A percentile compares a stretch with the other conserved stretches of the same genome.
These are phyloP conservation scores for Ogataea ganodermae DNA, from an alignment of 805 yeast species.

Conservation along the genomic window DNA sequence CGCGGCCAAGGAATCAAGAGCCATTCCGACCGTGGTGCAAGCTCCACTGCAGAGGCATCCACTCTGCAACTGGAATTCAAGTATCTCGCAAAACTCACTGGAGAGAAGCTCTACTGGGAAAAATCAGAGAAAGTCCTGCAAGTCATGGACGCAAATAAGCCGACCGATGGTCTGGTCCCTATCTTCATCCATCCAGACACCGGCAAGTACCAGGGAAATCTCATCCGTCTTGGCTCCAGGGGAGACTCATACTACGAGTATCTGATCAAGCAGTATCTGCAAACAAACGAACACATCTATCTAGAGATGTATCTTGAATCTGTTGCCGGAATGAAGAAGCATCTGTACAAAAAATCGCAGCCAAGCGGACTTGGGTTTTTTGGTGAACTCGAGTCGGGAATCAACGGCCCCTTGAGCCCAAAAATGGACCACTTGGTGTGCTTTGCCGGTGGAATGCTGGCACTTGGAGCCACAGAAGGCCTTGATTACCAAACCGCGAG, in stretches of 20 bases:
- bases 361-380: conserved; percentile 68
- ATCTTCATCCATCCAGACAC: conserved; percentile 74
- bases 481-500: conserved; percentile 55
- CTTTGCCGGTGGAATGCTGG: conserved; percentile 85
- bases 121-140: conserved; percentile 73
- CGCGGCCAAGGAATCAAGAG: conserved; percentile 60
- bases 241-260: conserved; percentile 95
- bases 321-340: conserved; percentile 72
- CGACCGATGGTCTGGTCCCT: conserved; percentile 78
- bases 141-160: conserved; percentile 63
- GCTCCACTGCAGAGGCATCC: conserved; percentile 87
- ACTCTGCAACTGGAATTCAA: conserved; percentile 87
- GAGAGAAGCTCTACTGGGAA: conserved; percentile 77
- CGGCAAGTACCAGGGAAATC: conserved; percentile 63
- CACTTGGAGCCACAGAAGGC: conserved; percentile 88
- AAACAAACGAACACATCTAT: conserved; percentile 71
- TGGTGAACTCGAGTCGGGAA: conserved; percentile 76
- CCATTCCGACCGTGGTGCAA: conserved; percentile 73
- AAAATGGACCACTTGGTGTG: conserved; percentile 95
- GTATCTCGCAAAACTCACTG: conserved; percentile 77
- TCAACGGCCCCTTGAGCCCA: conserved; percentile 57
- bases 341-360: conserved; percentile 57
- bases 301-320: conserved; percentile 76
- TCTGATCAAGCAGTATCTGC: conserved; percentile 79
- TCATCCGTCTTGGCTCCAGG: conserved; percentile 82